Evolutionary conservation across 2,329 filamentous ascomycete species (phyloP), one percentile per base, ranked within the genome.

Genomic region (Orbilia ellipsospora): DNA sequence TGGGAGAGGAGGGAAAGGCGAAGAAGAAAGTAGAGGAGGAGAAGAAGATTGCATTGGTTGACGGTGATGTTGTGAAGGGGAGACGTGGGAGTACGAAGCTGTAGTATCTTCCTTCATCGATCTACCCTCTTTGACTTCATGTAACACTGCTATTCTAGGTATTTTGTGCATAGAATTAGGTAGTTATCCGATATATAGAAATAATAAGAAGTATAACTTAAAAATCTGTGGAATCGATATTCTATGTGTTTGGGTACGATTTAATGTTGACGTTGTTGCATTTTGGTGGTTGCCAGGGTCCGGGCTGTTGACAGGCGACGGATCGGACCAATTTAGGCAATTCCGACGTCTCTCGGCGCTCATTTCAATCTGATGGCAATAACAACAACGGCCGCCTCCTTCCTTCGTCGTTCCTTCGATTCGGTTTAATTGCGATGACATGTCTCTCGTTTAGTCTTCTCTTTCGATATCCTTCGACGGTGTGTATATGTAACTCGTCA

Each of bases 1-100:
- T 80, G 82, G 45, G 80, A 81, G 57, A 62, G 48, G 48, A 67
- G 55, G n/a, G 74, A 59, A 16, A 52, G 55, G 31, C 77, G 79
- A 51, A 79, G 42, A 63, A 6, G 52, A 36, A 36, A 36, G 31
- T 36, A 10, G 31, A 36, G 31, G 31, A 7, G 31, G 31, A 10
- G 31, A 6, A 36, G 31, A 36, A 36, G 31, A 10, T 36, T 36
- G 23, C 23, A 23, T 23, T 23, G 4, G 26, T 12, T 20, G n/a
- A 56, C 16, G 28, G 54, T 15, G 57, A 45, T 12, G 13, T 52
- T 16, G 16, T 15, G 23, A 60, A 69, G n/a, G 15, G 31, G 5
- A 28, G 28, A 13, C 31, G 7, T 12, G 56, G n/a, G 16, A 45
- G 16, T 20, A 44, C 36, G 7, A 26, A 60, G 36, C 16, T 60